These are phyloP conservation scores for Aspergillus sp. DNA, from an alignment of 2,329 filamentous ascomycete species.

Conservation along the genomic window DNA sequence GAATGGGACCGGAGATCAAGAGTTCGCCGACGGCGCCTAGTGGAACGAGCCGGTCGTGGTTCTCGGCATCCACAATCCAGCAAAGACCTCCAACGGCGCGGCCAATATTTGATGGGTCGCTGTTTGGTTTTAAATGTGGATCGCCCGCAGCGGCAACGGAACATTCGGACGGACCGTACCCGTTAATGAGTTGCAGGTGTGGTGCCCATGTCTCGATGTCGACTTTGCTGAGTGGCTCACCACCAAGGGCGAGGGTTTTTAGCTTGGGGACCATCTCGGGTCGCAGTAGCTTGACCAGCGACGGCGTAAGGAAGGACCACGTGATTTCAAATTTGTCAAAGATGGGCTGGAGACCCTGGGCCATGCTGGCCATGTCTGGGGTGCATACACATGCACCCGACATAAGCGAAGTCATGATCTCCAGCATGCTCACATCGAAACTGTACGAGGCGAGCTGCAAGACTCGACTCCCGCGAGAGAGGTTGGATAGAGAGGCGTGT, in stretches of 20 bases:
- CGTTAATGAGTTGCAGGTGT: not conserved
- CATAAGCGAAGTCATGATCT: not conserved
- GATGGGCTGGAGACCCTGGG: not conserved
- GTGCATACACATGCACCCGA: not conserved
- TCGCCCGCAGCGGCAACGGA: conserved; percentile 3
- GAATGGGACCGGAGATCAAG: conserved; percentile 10
- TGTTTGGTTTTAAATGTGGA: not conserved
- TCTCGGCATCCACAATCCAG: conserved; percentile 12
- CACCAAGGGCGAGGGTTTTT: conserved; percentile 5
- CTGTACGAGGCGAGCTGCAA: not conserved
- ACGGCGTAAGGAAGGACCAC: not conserved
- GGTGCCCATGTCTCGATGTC: conserved; percentile 9
- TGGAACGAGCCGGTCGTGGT: conserved; percentile 12
- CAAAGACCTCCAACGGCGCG: not conserved
- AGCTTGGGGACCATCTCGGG: conserved; percentile 6
- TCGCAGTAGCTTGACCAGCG: not conserved
- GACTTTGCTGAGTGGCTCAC: conserved; percentile 5
- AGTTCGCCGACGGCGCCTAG: conserved; percentile 16
- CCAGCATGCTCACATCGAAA: not conserved
- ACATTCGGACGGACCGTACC: conserved; percentile 13
- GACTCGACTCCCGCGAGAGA: not conserved
- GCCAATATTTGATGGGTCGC: conserved; percentile 5
- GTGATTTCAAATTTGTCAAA: not conserved
- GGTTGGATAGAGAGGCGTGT: not conserved
- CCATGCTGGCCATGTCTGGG: not conserved